Evolutionary conservation across 2,329 filamentous ascomycete genomes (phyloP), one percentile per base, ranked within the genome.

Genomic region (Fusarium nygamai): DNA sequence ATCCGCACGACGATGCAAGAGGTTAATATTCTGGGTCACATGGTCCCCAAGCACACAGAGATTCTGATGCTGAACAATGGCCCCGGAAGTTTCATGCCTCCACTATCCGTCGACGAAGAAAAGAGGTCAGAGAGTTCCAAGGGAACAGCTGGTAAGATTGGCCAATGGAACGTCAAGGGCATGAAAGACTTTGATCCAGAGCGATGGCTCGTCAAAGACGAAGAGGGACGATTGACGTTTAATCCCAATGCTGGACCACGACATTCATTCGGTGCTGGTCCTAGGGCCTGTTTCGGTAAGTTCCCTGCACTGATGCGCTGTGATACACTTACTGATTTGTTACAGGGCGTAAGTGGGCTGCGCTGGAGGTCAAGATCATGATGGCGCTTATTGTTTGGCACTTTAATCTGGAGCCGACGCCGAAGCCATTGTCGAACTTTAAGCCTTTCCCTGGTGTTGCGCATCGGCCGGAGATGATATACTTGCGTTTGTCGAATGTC

Each of bases 271-370:
- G 57, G 57, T 3, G 57, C 57, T 10, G 57, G 57, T 1, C 57
- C 57, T 0, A 48, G 57, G 2, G 57, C 57, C 2, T 60, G 57
- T 16, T 60, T 60, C 6, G 57, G 57, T 60, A 38, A 50, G 57
- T 60, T 29, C 1, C 0, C 5, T 29, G 2, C 6, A 17, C 2
- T 24, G 0, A 20, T 6, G 2, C 4, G 4, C 22, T 29, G 6
- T 36, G 6, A 12, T 7, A 2, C 0, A 22, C 2, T 9, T 24
- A 16, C 43, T 59, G 4, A 59, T 22, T 4, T 4, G 17, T n/a
- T 31, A 9, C 3, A 59, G 57, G 57, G 1, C 57, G 57, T 12
- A 60, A 60, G 13, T 60, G 57, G 57, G 57, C 57, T 20, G 57
- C 39, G 5, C 43, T 60, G 4, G 57, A 60, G 20, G 41, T 60